phyloP scores from a whole-genome alignment of 176 grass and related monocot genomes.

The Juncus effusus region DNA sequence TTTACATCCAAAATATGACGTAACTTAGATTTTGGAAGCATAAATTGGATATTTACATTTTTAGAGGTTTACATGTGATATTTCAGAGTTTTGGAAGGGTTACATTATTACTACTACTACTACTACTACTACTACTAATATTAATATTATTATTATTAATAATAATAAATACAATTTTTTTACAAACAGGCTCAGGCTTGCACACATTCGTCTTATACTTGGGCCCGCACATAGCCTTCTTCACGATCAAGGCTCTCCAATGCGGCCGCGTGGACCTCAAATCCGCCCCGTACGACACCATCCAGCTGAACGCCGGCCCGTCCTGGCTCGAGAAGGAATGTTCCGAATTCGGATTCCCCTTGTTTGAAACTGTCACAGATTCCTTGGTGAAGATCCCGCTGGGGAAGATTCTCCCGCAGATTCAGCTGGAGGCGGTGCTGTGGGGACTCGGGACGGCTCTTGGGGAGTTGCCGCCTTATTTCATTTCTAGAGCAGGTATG shows the following conservation, averaged over 20 bases:
- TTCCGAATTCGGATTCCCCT: slow-evolving; percentile 61
- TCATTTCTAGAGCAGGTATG: slow-evolving; percentile 91
- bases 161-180: slow-evolving; percentile 7
- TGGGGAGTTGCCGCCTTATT: slow-evolving; percentile 97
- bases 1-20: too few species aligned
- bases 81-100: too few species aligned
- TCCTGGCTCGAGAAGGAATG: slow-evolving; percentile 96
- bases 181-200: slow-evolving; percentile 71
- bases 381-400: slow-evolving; percentile 61
- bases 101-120: background rate
- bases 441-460: slow-evolving; percentile 98
- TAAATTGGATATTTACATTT: too few species aligned
- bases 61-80: too few species aligned
- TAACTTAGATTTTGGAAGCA: too few species aligned
- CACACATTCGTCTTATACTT: slow-evolving; percentile 96
- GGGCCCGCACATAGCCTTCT: slow-evolving; percentile 88
- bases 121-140: background rate
- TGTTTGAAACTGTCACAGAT: slow-evolving; percentile 34
- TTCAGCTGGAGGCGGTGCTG: slow-evolving; percentile 89
- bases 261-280: slow-evolving; percentile 88
- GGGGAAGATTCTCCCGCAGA: slow-evolving; percentile 67
- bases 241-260: slow-evolving; percentile 88
- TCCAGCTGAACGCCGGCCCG: slow-evolving; percentile 66
- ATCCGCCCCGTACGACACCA: slow-evolving; percentile 85
- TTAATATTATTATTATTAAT: background rate